Percentiles rank a stretch among this genome's conserved stretches.
Conservation (phyloP, 202 grass and related monocot species). For the Hordeum pubiflorum region DNA sequence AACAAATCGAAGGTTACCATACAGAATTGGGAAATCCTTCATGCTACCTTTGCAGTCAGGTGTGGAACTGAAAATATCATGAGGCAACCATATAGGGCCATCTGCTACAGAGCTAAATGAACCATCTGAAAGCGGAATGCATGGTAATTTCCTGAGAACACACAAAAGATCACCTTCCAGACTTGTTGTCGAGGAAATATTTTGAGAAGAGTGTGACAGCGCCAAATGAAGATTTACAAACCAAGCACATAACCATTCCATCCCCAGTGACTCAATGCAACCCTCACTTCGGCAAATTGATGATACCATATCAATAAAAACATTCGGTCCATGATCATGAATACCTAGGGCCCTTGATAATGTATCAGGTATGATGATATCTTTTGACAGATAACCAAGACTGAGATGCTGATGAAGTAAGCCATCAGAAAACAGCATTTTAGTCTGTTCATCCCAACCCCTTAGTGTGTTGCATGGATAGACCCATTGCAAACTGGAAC, state of each 20-base stretch:
- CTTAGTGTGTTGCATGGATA: slow-evolving; percentile 65
- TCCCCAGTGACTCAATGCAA: slow-evolving; percentile 49
- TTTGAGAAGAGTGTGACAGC: slow-evolving; percentile 41
- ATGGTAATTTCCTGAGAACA: slow-evolving; percentile 56
- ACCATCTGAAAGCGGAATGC: slow-evolving; percentile 81
- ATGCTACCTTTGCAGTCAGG: slow-evolving; percentile 48
- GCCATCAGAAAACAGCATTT: slow-evolving; percentile 51
- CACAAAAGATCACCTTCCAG: slow-evolving; percentile 56
- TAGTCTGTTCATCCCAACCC: slow-evolving; percentile 67
- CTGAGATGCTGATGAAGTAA: slow-evolving; percentile 72
- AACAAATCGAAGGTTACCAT: slow-evolving; percentile 59
- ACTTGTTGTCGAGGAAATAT: slow-evolving; percentile 24
- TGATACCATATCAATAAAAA: slow-evolving; percentile 65
- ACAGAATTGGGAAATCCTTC: slow-evolving; percentile 63
- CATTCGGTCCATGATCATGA: slow-evolving; percentile 62
- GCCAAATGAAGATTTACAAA: slow-evolving; percentile 52
- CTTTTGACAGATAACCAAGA: slow-evolving; percentile 73
- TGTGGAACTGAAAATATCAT: slow-evolving; percentile 45
- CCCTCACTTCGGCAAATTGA: slow-evolving; percentile 46
- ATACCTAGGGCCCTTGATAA: slow-evolving; percentile 71
- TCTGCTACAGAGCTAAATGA: slow-evolving; percentile 66
- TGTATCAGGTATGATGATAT: slow-evolving; percentile 64
- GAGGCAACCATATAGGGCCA: slow-evolving; percentile 84
- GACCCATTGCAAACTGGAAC: slow-evolving; percentile 47
- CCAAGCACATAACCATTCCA: slow-evolving; percentile 87